Evolutionary conservation across 2,329 filamentous ascomycete species (phyloP).

Genomic region (Cladophialophora chaetospira): DNA sequence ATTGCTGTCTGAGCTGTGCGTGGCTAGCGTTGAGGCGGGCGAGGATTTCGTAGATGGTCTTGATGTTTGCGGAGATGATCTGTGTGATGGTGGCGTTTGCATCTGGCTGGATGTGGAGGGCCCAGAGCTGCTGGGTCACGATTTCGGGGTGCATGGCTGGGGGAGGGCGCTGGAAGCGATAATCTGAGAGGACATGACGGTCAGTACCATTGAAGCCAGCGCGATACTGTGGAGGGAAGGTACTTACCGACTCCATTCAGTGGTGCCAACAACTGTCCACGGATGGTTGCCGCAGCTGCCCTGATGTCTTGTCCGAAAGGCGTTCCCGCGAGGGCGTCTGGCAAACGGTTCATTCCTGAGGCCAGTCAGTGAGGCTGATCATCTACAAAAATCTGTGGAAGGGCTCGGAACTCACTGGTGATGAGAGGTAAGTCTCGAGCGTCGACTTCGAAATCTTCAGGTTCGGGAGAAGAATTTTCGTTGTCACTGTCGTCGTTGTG

Average conservation of each 20-base stretch:
- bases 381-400: background rate
- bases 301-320: background rate
- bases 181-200: background rate
- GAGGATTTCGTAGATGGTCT: background rate
- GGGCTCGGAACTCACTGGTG: background rate
- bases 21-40: background rate
- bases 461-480: background rate
- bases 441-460: background rate
- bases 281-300: background rate
- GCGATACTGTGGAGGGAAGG: background rate
- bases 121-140: background rate
- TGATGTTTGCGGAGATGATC: constrained; percentile 5
- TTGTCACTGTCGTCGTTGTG: background rate
- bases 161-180: background rate
- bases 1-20: background rate
- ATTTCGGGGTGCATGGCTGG: background rate
- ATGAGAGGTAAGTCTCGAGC: background rate
- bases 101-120: background rate
- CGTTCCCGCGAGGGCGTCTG: background rate
- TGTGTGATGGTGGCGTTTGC: constrained; percentile 4
- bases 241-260: constrained; percentile 3
- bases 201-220: background rate
- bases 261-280: background rate
- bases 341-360: background rate
- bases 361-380: background rate